Conservation (phyloP, 2,329 filamentous ascomycete genomes). For the Colletotrichum godetiae region DNA sequence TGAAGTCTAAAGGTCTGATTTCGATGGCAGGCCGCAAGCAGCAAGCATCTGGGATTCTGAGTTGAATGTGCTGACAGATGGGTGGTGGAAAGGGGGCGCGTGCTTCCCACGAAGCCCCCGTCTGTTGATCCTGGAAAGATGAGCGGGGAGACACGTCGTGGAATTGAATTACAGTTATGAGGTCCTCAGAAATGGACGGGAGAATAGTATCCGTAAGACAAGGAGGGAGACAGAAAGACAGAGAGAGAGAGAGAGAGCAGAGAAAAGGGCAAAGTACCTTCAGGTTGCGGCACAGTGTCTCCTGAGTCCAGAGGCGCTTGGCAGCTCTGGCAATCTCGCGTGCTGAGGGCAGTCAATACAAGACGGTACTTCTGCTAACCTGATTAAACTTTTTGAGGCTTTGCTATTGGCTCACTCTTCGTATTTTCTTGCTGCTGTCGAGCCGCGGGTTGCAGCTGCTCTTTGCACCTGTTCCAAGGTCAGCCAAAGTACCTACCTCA, state of each 20-base stretch:
- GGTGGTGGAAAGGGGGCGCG: neutral
- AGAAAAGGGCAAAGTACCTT: constrained; percentile 1
- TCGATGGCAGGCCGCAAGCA: neutral
- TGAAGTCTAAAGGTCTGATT: neutral
- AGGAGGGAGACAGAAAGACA: neutral
- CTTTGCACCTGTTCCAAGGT: constrained; percentile 3
- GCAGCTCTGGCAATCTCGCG: constrained; percentile 32
- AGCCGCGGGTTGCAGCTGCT: constrained; percentile 21
- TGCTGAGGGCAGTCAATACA: constrained; percentile 11
- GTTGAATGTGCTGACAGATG: neutral
- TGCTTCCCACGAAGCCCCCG: neutral
- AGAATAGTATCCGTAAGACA: neutral
- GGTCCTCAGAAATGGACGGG: neutral
- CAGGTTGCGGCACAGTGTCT: constrained; percentile 28
- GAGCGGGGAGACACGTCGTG: constrained; percentile 4
- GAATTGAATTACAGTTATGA: constrained; percentile 3
- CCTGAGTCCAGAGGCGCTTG: constrained; percentile 35
- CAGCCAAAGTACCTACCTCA: neutral
- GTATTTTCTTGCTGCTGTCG: constrained; percentile 10
- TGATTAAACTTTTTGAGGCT: constrained; percentile 18
- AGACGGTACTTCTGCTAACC: constrained; percentile 1
- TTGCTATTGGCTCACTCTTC: constrained; percentile 20
- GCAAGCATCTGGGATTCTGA: neutral
- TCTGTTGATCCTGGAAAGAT: neutral
- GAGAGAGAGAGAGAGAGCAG: neutral